phyloP scores from a whole-genome alignment of 768 basidiomycete genomes.

The Hericium alpestre region DNA sequence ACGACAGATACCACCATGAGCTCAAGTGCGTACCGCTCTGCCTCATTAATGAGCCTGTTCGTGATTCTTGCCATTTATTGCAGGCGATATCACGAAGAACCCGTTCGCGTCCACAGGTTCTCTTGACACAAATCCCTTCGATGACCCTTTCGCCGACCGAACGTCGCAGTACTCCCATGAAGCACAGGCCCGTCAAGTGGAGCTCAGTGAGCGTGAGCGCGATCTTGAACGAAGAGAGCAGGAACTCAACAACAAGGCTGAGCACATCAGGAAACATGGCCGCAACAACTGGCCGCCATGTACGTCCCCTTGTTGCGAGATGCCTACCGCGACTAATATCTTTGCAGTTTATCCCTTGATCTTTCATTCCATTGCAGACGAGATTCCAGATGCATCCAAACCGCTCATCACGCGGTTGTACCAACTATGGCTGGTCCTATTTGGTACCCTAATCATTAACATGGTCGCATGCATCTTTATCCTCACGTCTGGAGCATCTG shows the following conservation, averaged over 20 bases:
- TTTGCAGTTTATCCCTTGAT: constrained; percentile 80
- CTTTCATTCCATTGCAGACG: constrained; percentile 85
- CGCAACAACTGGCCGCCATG: constrained; percentile 93
- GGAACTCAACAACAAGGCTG: constrained; percentile 59
- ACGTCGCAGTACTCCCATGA: constrained; percentile 15
- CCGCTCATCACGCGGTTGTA: constrained; percentile 78
- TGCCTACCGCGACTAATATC: neutral
- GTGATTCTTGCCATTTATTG: constrained; percentile 1
- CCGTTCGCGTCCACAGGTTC: constrained; percentile 81
- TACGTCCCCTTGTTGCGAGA: constrained; percentile 27
- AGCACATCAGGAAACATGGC: constrained; percentile 62
- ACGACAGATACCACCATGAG: constrained; percentile 1
- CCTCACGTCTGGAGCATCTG: constrained; percentile 62
- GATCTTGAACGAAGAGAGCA: constrained; percentile 74
- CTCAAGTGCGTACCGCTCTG: constrained; percentile 10
- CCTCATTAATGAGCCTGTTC: constrained; percentile 5
- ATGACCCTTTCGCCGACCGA: constrained; percentile 55
- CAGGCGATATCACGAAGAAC: constrained; percentile 41
- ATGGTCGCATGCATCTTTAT: constrained; percentile 84
- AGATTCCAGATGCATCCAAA: constrained; percentile 76
- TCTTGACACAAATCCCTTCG: constrained; percentile 83
- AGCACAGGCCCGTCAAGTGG: constrained; percentile 40
- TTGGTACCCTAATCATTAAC: constrained; percentile 76
- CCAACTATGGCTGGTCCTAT: constrained; percentile 87
- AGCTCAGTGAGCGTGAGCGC: constrained; percentile 66